phyloP scores from a whole-genome alignment of 257 asterid genomes.

The Solanum habrochaites region DNA sequence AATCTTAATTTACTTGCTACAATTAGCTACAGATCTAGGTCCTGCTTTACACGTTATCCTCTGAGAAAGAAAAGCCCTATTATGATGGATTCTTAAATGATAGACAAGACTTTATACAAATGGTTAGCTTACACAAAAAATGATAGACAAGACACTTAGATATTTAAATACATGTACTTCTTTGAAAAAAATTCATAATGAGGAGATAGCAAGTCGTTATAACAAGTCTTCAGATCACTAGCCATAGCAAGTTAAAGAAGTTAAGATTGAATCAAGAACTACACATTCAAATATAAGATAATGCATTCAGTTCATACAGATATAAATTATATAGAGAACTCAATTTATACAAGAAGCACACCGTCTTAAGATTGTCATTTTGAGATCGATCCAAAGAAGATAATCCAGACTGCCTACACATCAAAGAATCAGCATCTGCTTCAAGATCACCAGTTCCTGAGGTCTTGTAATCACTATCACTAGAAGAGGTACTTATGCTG shows the following conservation, averaged over 20 bases:
- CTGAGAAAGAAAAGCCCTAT: neutral
- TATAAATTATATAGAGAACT: neutral
- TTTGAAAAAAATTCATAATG: neutral
- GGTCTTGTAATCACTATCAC: constrained; percentile 71
- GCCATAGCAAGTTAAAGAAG: neutral
- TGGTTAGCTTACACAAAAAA: neutral
- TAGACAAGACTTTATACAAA: neutral
- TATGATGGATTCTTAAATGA: neutral
- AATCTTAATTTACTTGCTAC: neutral
- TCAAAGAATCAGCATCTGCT: constrained; percentile 94
- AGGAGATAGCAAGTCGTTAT: neutral
- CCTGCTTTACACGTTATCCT: neutral
- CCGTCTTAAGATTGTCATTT: constrained; percentile 54
- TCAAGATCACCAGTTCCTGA: constrained; percentile 82
- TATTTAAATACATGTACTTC: neutral
- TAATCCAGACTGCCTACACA: constrained; percentile 79
- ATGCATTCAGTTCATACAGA: neutral
- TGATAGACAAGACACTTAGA: neutral
- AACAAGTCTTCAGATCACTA: neutral
- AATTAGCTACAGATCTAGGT: neutral
- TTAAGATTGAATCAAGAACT: neutral
- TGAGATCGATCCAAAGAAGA: constrained; percentile 63
- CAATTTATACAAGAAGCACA: constrained; percentile 3
- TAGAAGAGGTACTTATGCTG: constrained; percentile 82
- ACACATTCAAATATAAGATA: neutral